Percentiles rank a stretch among this genome's conserved stretches.
Conservation (phyloP, 257 asterid genomes). For the Cynanchum wilfordii region DNA sequence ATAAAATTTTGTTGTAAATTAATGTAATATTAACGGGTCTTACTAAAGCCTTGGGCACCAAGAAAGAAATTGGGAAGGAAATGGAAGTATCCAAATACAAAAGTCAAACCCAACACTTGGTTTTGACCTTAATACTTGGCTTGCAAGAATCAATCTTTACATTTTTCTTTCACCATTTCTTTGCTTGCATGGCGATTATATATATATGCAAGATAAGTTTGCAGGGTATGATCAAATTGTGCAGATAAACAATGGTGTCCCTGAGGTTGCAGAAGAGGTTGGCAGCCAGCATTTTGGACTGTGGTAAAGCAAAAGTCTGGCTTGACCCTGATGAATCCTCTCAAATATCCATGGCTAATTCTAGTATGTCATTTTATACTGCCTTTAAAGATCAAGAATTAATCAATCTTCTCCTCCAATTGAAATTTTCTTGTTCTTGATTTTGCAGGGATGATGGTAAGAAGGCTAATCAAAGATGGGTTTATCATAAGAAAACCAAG, state of each 20-base stretch:
- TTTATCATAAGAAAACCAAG: conserved; percentile 76
- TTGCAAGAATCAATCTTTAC: not conserved
- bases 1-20: too few relatives aligned
- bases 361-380: conserved; percentile 13
- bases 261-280: conserved; percentile 9
- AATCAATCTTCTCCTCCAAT: not conserved
- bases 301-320: conserved; percentile 32
- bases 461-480: conserved; percentile 78
- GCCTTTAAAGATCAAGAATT: not conserved
- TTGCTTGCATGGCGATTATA: not conserved
- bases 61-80: not conserved
- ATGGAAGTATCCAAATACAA: not conserved
- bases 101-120: not conserved
- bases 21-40: too few relatives aligned
- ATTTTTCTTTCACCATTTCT: not conserved
- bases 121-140: not conserved
- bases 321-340: conserved; percentile 27
- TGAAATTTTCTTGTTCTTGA: not conserved
- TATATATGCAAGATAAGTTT: not conserved
- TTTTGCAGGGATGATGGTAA: conserved; percentile 55
- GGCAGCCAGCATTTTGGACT: conserved; percentile 2
- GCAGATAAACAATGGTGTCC: not conserved
- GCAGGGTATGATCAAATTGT: not conserved
- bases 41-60: not conserved
- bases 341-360: conserved; percentile 29